phyloP scores from a whole-genome alignment of 2,329 filamentous ascomycete species.

The Fusarium sarcochroum region DNA sequence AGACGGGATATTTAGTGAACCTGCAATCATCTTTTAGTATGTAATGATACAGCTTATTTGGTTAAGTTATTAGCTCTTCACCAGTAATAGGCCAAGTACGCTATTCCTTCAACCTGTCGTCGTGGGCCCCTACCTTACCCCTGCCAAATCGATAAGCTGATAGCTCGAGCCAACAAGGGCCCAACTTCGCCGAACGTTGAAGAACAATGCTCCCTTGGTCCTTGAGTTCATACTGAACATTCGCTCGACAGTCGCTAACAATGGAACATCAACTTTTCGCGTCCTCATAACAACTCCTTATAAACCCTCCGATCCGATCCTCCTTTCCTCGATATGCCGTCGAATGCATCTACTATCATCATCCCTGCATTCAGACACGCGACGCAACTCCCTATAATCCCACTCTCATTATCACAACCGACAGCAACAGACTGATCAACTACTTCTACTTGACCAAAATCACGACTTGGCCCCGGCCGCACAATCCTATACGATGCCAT shows the following conservation, averaged over 20 bases:
- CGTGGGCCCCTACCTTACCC: conserved; percentile 25
- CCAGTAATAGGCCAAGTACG: conserved; percentile 5
- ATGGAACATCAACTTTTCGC: conserved; percentile 34
- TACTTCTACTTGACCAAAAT: conserved; percentile 2
- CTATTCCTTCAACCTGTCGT: conserved; percentile 16
- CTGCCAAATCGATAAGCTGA: conserved; percentile 48
- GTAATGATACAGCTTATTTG: neutral
- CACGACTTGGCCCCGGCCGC: conserved; percentile 24
- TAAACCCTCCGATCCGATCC: conserved; percentile 21
- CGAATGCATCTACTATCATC: conserved; percentile 25
- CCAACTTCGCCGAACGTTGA: conserved; percentile 33
- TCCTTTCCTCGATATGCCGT: conserved; percentile 41
- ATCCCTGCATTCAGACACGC: conserved; percentile 43
- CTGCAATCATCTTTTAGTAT: neutral
- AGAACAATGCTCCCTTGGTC: conserved; percentile 35
- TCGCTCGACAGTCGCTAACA: conserved; percentile 14
- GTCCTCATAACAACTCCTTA: conserved; percentile 27
- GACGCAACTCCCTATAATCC: conserved; percentile 46
- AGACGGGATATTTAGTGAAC: neutral
- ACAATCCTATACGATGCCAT: conserved; percentile 51
- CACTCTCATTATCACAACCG: conserved; percentile 23
- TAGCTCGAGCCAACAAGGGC: conserved; percentile 25
- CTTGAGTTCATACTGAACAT: conserved; percentile 38
- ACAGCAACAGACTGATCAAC: conserved; percentile 30
- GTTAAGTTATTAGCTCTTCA: neutral